Conservation (phyloP, 495 filamentous ascomycete species). For the Trichoderma gamsii region DNA sequence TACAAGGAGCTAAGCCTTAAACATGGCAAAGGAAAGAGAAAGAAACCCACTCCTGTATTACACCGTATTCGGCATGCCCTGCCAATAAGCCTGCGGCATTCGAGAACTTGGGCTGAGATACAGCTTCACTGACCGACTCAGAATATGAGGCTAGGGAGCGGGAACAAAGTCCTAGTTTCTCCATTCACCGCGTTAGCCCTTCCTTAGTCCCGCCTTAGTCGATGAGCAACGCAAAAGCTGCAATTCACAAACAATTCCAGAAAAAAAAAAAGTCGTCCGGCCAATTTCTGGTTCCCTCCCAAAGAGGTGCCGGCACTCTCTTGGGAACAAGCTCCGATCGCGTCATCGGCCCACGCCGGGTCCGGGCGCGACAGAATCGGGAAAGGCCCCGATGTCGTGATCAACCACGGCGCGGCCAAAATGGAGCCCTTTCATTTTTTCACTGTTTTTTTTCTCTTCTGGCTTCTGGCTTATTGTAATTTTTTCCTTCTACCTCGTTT, state of each 20-base stretch:
- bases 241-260: no score
- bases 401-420: background rate
- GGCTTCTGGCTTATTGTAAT: background rate
- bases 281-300: background rate
- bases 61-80: background rate
- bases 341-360: slow-evolving; percentile 12
- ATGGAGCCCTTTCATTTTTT: background rate
- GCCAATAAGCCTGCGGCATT: background rate
- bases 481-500: background rate
- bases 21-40: background rate
- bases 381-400: slow-evolving; percentile 11
- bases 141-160: no score
- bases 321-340: slow-evolving; percentile 3
- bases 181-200: no score
- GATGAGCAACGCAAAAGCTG: no score
- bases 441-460: background rate
- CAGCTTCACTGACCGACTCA: no score
- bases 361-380: slow-evolving; percentile 12
- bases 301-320: background rate
- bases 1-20: background rate
- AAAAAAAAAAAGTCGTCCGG: no score
- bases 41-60: background rate
- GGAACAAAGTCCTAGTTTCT: no score
- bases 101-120: background rate
- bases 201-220: no score